Conservation (phyloP, 2,329 filamentous ascomycete species). For the Colletotrichum sp. region DNA sequence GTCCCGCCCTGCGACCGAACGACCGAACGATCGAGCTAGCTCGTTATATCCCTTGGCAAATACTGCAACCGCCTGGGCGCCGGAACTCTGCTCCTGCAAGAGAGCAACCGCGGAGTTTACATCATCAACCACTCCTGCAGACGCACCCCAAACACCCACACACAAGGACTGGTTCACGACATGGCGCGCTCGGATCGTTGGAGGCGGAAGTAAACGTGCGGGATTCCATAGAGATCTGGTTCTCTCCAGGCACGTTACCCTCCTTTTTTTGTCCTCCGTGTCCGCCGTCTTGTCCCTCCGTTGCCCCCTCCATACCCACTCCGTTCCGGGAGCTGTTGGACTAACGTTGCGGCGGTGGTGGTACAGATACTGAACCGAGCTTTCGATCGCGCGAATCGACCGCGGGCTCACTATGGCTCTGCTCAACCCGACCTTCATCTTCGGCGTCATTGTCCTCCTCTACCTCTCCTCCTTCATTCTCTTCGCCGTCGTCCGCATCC, state of each 20-base stretch:
- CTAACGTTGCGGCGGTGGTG: not conserved
- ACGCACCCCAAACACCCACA: not conserved
- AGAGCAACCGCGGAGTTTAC: not conserved
- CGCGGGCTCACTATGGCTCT: slow-evolving; percentile 60
- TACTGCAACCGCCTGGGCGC: slow-evolving; percentile 1
- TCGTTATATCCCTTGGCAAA: not conserved
- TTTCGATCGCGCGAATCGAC: not conserved
- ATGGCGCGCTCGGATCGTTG: slow-evolving; percentile 22
- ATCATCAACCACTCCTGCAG: not conserved
- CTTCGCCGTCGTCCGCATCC: slow-evolving; percentile 89
- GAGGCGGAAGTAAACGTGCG: slow-evolving; percentile 20
- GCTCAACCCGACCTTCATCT: slow-evolving; percentile 79
- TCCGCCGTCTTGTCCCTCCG: not conserved
- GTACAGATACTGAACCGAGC: slow-evolving; percentile 14
- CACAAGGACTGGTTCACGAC: slow-evolving; percentile 1
- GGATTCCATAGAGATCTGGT: slow-evolving; percentile 15
- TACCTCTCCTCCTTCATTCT: slow-evolving; percentile 93
- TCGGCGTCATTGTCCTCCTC: slow-evolving; percentile 82
- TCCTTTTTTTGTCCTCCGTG: not conserved
- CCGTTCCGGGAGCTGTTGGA: not conserved
- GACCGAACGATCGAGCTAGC: not conserved
- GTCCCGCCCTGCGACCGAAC: not conserved
- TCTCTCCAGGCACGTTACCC: slow-evolving; percentile 13
- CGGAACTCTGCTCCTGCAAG: slow-evolving; percentile 10
- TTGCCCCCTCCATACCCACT: not conserved